Percentiles rank a stretch among this genome's conserved stretches.
Conservation (phyloP, 495 filamentous ascomycete genomes). For the Staphylotrichum longicolle region DNA sequence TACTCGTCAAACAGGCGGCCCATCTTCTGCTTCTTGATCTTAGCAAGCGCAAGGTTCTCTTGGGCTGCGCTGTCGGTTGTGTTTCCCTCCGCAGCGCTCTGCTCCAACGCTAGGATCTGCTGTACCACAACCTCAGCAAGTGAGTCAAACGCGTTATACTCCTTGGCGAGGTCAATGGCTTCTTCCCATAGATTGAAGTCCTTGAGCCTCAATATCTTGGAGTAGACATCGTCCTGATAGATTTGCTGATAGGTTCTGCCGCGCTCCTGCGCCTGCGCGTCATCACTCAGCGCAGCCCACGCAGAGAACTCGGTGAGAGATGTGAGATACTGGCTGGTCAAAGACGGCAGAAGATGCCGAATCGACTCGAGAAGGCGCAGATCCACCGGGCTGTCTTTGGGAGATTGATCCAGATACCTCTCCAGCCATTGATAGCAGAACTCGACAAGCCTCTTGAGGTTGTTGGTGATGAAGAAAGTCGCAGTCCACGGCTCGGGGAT, state of each 20-base stretch:
- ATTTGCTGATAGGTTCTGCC: conserved; percentile 38
- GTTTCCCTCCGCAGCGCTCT: conserved; percentile 23
- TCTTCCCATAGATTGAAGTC: conserved; percentile 65
- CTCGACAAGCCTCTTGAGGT: conserved; percentile 54
- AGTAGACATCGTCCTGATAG: conserved; percentile 41
- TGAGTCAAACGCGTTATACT: conserved; percentile 65
- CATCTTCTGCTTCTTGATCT: conserved; percentile 40
- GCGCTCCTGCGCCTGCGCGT: conserved; percentile 33
- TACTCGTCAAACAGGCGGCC: conserved; percentile 68
- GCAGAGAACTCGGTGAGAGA: conserved; percentile 42
- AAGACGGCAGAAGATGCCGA: conserved; percentile 39
- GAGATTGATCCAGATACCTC: conserved; percentile 14
- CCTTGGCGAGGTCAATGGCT: conserved; percentile 71
- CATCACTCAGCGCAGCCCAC: conserved; percentile 41
- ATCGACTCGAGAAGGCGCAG: conserved; percentile 35
- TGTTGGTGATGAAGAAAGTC: conserved; percentile 55
- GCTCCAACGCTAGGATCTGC: conserved; percentile 38
- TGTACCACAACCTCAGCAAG: conserved; percentile 59
- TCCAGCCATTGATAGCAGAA: conserved; percentile 43
- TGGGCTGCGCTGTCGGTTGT: conserved; percentile 27
- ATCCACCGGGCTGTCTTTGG: conserved; percentile 21
- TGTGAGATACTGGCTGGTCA: conserved; percentile 48
- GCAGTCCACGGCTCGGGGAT: conserved; percentile 83
- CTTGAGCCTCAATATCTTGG: conserved; percentile 52
- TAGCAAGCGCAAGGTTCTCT: conserved; percentile 31